Percentiles rank a stretch among this genome's conserved stretches.
Conservation (phyloP, 2,329 filamentous ascomycete species). For the Passalora sequoiae region DNA sequence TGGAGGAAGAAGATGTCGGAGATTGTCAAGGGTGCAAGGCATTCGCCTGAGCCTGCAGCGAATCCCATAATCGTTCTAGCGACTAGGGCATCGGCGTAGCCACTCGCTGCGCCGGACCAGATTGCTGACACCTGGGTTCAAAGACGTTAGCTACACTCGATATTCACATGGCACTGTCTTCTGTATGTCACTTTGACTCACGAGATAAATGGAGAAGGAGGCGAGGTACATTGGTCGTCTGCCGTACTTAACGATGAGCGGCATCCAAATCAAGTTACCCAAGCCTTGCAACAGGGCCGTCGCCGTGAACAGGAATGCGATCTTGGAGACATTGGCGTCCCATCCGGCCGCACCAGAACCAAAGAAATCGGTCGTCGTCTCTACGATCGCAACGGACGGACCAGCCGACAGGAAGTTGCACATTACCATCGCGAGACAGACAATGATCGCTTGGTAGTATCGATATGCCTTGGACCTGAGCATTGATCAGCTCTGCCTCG, state of each 20-base stretch:
- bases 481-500: no score
- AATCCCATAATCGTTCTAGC: slow-evolving; percentile 51
- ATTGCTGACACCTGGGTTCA: no score
- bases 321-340: slow-evolving; percentile 37
- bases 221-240: slow-evolving; percentile 33
- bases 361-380: slow-evolving; percentile 46
- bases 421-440: slow-evolving; percentile 52
- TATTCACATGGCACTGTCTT: no score
- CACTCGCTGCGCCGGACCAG: slow-evolving; percentile 22
- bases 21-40: slow-evolving; percentile 47
- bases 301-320: slow-evolving; percentile 52
- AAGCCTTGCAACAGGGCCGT: slow-evolving; percentile 48
- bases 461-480: slow-evolving; percentile 48
- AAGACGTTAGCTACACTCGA: no score
- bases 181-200: no score
- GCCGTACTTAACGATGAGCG: slow-evolving; percentile 36
- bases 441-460: slow-evolving; percentile 47
- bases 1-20: slow-evolving; percentile 55
- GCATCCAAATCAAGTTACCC: slow-evolving; percentile 36
- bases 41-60: slow-evolving; percentile 50
- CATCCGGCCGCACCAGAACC: slow-evolving; percentile 32
- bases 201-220: slow-evolving; percentile 24
- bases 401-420: slow-evolving; percentile 55
- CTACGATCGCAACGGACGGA: slow-evolving; percentile 48
- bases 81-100: slow-evolving; percentile 32